These are phyloP conservation scores for Phaffia rhodozyma DNA, from an alignment of 1,284 basidiomycete species.

Conservation along the genomic window DNA sequence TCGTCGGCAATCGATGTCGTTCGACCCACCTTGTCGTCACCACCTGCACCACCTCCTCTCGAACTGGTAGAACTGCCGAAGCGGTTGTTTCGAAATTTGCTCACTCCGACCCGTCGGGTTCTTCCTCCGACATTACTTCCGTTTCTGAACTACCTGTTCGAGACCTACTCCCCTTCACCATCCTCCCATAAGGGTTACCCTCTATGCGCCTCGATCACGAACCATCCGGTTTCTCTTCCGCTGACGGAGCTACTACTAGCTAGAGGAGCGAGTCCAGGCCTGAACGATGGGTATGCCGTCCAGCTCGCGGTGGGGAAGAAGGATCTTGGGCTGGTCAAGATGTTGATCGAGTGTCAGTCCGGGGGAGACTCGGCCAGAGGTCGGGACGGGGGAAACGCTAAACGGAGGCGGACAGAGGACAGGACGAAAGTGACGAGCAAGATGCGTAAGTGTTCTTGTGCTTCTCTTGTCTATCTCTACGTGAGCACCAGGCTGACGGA, in stretches of 20 bases:
- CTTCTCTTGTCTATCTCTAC: background rate
- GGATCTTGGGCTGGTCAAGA: constrained; percentile 53
- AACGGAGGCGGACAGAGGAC: constrained; percentile 40
- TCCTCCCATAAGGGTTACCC: constrained; percentile 64
- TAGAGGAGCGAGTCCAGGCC: constrained; percentile 55
- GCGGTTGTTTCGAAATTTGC: constrained; percentile 10
- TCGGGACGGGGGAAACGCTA: constrained; percentile 10
- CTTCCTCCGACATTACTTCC: constrained; percentile 26
- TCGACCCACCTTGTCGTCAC: background rate
- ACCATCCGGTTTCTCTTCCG: constrained; percentile 41
- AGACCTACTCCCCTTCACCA: constrained; percentile 32
- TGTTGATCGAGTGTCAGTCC: constrained; percentile 53
- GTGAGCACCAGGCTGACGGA: background rate
- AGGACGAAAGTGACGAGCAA: constrained; percentile 44
- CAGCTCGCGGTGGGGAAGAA: constrained; percentile 58
- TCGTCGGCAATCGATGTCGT: background rate
- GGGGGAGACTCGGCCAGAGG: constrained; percentile 21
- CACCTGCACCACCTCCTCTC: background rate
- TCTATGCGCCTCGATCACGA: constrained; percentile 59
- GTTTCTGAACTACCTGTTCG: constrained; percentile 32
- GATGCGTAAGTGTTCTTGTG: constrained; percentile 36
- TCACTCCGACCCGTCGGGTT: background rate
- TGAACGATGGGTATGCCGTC: constrained; percentile 52
- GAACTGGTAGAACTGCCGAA: constrained; percentile 12
- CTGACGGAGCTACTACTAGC: constrained; percentile 45